Evolutionary conservation across 1,284 basidiomycete genomes (phyloP), one percentile per base, ranked within the genome.

Genomic region (Cutaneotrichosporon mucoides): DNA sequence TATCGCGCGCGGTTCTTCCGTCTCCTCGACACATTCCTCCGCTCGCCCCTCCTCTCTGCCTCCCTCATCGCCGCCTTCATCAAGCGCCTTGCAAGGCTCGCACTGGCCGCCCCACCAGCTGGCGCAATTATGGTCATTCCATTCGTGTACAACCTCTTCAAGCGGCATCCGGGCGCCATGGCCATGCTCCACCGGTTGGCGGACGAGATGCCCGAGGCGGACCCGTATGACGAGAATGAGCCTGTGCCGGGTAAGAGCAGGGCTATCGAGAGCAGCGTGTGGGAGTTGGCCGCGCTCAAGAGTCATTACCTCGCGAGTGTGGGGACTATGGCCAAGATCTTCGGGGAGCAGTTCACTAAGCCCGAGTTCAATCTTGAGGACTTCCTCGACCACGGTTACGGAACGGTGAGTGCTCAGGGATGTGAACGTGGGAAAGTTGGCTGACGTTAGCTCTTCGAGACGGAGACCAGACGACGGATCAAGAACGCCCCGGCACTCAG

Each of bases 1-100:
- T 90, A 97, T 73, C 85, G 95, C 10, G 88, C 95, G 1, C 85
- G 95, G 37, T 99, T 99, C 80, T 94, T 99, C 84, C 85, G 95
- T 43, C 82, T 99, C 65, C 85, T 89, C 1, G 92, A 97, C 63
- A 80, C 90, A 1, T 99, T 98, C 81, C 80, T 99, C 45, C 86
- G 87, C 57, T 96, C 93, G 1, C 89, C 92, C 87, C 90, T 95
- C 73, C 81, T 99, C 10, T 91, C 95, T 3, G 86, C 90, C 0
- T 85, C 88, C 2, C 82, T 99, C 36, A 83, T 99, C 9, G 95
- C 95, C 3, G 92, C 92, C 0, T 99, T 99, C 76, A 83, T 95
- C 68, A 99, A 99, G 77, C 87, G 92, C 4, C 83, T 99, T 16
- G 85, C 92, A 1, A 84, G 90, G 6, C 82, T 97, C 3, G 88